A percentile compares a stretch with the other conserved stretches of the same genome.
These are phyloP conservation scores for Septoria linicola DNA, from an alignment of 2,329 filamentous ascomycete species.

Conservation along the genomic window DNA sequence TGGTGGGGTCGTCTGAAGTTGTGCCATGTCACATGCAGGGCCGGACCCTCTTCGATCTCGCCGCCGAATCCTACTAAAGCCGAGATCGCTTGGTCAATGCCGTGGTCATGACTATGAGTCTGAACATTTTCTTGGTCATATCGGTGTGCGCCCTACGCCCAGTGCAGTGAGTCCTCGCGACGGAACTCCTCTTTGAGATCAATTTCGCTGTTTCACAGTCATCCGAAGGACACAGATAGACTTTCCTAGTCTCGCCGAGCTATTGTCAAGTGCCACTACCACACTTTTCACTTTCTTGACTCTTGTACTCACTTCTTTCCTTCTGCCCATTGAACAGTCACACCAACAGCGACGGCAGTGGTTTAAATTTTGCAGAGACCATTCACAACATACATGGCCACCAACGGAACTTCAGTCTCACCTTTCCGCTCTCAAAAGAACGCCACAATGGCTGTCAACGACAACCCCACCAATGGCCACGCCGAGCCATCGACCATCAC, in stretches of 20 bases:
- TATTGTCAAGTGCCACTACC: background rate
- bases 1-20: too few species aligned
- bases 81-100: too few species aligned
- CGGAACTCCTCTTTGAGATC: background rate
- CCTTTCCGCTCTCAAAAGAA: slow-evolving; percentile 24
- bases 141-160: slow-evolving; percentile 6
- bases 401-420: slow-evolving; percentile 20
- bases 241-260: slow-evolving; percentile 10
- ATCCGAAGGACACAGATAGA: slow-evolving; percentile 3
- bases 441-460: slow-evolving; percentile 15
- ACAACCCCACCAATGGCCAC: slow-evolving; percentile 26
- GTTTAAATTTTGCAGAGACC: background rate
- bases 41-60: too few species aligned
- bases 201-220: background rate
- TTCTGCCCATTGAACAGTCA: slow-evolving; percentile 6
- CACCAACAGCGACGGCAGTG: background rate
- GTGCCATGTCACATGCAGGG: too few species aligned
- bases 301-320: too few species aligned
- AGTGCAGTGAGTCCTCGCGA: background rate
- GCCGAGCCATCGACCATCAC: slow-evolving; percentile 18
- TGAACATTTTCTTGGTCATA: background rate
- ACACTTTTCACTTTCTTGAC: background rate
- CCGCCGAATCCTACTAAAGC: too few species aligned
- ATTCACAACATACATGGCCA: slow-evolving; percentile 17
- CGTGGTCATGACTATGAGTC: too few species aligned